Evolutionary conservation across 257 asterid genomes (phyloP).

Genomic region (Solanum paucissectum): DNA sequence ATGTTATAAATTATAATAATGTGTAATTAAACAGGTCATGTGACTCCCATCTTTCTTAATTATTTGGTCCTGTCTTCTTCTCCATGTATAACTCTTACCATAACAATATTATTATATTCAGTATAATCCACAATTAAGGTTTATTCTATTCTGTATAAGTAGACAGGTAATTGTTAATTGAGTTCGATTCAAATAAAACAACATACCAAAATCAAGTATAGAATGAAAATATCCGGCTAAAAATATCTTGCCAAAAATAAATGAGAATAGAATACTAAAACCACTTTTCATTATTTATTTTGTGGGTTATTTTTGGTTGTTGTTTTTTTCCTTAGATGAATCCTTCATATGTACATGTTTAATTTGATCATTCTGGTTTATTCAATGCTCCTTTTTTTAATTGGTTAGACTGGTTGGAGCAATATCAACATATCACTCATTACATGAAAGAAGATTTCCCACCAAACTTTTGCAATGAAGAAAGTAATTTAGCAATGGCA

Average conservation of each 20-base stretch:
- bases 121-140: no score
- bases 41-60: not conserved
- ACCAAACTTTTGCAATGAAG: slow-evolving; percentile 1
- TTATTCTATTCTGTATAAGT: no score
- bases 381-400: not conserved
- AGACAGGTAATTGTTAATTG: no score
- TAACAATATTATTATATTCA: not conserved
- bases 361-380: not conserved
- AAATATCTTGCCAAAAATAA: not conserved
- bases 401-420: not conserved
- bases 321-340: no score
- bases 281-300: not conserved
- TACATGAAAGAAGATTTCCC: not conserved
- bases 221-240: no score
- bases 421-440: not conserved
- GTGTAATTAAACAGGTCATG: not conserved
- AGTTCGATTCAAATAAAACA: not conserved
- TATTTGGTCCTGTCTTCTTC: not conserved
- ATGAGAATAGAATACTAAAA: not conserved
- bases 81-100: not conserved
- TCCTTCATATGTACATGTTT: not conserved
- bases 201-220: not conserved
- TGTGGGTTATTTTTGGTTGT: not conserved
- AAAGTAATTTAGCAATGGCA: not conserved
- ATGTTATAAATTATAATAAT: not conserved